Evolutionary conservation across 805 yeast species (phyloP).

Genomic region (Zygosaccharomyces rouxii): DNA sequence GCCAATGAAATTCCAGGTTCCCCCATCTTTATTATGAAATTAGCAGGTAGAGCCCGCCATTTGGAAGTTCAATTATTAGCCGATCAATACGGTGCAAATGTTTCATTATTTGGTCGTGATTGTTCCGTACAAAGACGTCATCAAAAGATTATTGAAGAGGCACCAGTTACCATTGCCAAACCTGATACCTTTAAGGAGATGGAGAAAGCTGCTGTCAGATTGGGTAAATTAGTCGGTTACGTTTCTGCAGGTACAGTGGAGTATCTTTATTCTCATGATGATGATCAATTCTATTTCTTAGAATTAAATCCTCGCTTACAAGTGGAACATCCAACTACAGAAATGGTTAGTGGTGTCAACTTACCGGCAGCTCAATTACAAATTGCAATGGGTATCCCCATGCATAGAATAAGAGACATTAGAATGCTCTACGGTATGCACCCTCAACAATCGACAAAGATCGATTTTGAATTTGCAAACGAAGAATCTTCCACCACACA

Average conservation of each 20-base stretch:
- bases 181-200: slow-evolving; percentile 78
- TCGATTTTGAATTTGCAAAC: slow-evolving; percentile 82
- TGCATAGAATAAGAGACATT: slow-evolving; percentile 91
- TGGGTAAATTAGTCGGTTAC: slow-evolving; percentile 94
- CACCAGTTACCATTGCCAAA: slow-evolving; percentile 94
- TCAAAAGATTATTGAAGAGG: slow-evolving; percentile 98
- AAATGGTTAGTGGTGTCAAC: slow-evolving; percentile 98
- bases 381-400: slow-evolving; percentile 99
- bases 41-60: slow-evolving; percentile 97
- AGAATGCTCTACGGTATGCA: slow-evolving; percentile 92
- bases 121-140: slow-evolving; percentile 99
- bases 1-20: slow-evolving; percentile 98
- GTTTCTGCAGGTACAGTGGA: slow-evolving; percentile 99
- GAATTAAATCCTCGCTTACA: slow-evolving; percentile 98
- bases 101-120: slow-evolving; percentile 96
- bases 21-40: slow-evolving; percentile 94
- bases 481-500: slow-evolving; percentile 71
- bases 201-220: slow-evolving; percentile 97
- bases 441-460: slow-evolving; percentile 84
- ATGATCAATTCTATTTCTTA: slow-evolving; percentile 90
- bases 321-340: slow-evolving; percentile 99
- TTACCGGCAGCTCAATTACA: slow-evolving; percentile 98
- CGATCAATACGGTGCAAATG: slow-evolving; percentile 97
- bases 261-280: slow-evolving; percentile 89
- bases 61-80: slow-evolving; percentile 96